Percentiles rank a stretch among this genome's conserved stretches.
Conservation (phyloP, 2,329 filamentous ascomycete genomes). For the Microcyclosporella mali region DNA sequence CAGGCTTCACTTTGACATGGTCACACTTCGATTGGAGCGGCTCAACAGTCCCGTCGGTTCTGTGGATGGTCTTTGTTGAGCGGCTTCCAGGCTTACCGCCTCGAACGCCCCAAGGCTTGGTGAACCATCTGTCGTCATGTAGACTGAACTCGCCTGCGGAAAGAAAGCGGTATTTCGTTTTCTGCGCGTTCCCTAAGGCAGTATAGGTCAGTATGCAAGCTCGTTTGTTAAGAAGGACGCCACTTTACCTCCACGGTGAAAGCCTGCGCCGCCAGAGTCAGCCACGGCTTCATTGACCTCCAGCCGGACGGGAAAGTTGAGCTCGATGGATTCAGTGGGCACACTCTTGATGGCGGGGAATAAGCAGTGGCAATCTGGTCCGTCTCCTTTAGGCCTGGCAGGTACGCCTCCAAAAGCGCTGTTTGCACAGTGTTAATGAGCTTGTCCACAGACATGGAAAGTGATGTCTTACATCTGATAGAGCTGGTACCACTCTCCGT, state of each 20-base stretch:
- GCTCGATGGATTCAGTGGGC: constrained; percentile 24
- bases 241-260: constrained; percentile 17
- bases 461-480: no score
- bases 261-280: constrained; percentile 22
- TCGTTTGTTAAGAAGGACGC: neutral
- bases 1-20: constrained; percentile 23
- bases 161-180: constrained; percentile 22
- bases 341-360: constrained; percentile 26
- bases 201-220: neutral
- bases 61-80: constrained; percentile 20
- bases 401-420: constrained; percentile 24
- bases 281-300: constrained; percentile 26
- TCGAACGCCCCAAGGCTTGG: constrained; percentile 23
- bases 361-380: constrained; percentile 25
- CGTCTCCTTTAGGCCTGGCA: constrained; percentile 23
- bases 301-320: constrained; percentile 23
- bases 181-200: constrained; percentile 16
- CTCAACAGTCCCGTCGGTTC: constrained; percentile 12
- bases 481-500: constrained; percentile 40
- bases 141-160: constrained; percentile 23
- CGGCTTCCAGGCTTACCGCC: constrained; percentile 23
- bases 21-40: constrained; percentile 21
- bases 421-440: no score
- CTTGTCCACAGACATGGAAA: no score
- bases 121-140: constrained; percentile 24